Evolutionary conservation across 1,284 basidiomycete species (phyloP).

Genomic region (Leccinum brunneo-olivaceum): DNA sequence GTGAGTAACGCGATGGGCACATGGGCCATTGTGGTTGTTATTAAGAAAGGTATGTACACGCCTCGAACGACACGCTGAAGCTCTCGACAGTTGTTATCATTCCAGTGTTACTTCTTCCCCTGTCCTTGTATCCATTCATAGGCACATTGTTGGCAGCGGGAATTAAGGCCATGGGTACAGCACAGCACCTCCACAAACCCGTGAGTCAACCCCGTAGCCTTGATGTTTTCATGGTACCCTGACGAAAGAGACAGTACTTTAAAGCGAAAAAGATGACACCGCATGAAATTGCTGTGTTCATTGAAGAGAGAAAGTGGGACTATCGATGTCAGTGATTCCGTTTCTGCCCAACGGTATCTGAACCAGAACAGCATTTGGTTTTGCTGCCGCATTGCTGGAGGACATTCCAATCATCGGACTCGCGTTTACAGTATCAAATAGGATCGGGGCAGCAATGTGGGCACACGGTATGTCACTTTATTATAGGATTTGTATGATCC

Average conservation of each 20-base stretch:
- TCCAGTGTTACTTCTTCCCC: conserved; percentile 61
- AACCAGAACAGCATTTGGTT: conserved; percentile 62
- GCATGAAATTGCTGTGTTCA: conserved; percentile 62
- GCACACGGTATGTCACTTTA: conserved; percentile 54
- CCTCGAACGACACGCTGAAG: not conserved
- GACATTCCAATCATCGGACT: conserved; percentile 73
- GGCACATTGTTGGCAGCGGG: conserved; percentile 60
- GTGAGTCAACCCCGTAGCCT: conserved; percentile 32
- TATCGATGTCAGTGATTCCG: conserved; percentile 53
- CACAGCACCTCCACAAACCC: conserved; percentile 62
- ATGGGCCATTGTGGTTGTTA: conserved; percentile 44
- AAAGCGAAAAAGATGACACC: conserved; percentile 73
- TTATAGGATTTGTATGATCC: not conserved
- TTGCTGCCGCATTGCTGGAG: conserved; percentile 72
- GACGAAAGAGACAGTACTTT: conserved; percentile 63
- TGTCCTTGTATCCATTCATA: conserved; percentile 67
- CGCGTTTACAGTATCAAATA: conserved; percentile 76
- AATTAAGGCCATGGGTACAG: conserved; percentile 64
- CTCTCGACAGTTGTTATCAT: not conserved
- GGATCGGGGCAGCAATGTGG: conserved; percentile 89
- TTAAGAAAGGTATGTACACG: conserved; percentile 41
- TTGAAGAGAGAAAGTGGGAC: conserved; percentile 84
- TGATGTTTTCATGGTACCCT: not conserved
- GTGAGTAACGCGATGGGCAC: conserved; percentile 41
- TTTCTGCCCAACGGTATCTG: not conserved